Evolutionary conservation across 352 stramenopile species (phyloP).

Genomic region (Pythium diclinum): DNA sequence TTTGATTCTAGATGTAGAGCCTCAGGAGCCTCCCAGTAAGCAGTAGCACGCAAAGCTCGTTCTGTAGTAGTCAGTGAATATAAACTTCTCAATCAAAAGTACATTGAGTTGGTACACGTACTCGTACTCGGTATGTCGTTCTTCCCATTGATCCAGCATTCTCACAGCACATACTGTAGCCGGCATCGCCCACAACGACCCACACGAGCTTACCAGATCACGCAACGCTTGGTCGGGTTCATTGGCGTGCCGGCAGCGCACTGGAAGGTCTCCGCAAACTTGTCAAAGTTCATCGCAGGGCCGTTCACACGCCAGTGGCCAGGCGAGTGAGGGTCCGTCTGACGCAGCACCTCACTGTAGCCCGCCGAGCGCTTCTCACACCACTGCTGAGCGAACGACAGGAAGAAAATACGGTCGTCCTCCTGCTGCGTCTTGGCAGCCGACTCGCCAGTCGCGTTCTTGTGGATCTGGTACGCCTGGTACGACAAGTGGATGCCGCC

Average conservation of each 20-base stretch:
- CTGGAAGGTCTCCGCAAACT: slow-evolving; percentile 65
- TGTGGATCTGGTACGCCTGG: slow-evolving; percentile 74
- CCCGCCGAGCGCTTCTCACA: slow-evolving; percentile 51
- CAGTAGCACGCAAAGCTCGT: not conserved
- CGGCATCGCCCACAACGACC: not conserved
- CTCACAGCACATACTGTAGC: too few relatives aligned
- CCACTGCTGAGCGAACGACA: slow-evolving; percentile 63
- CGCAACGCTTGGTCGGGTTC: slow-evolving; percentile 64
- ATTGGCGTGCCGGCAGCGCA: slow-evolving; percentile 56
- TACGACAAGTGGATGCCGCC: slow-evolving; percentile 83
- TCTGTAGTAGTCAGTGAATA: not conserved
- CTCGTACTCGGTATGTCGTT: too few relatives aligned
- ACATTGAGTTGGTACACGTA: not conserved
- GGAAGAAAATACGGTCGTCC: slow-evolving; percentile 59
- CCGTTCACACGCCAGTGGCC: slow-evolving; percentile 67
- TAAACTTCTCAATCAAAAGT: not conserved
- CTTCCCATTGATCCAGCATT: too few relatives aligned
- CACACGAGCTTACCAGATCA: slow-evolving; percentile 49
- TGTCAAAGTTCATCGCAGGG: slow-evolving; percentile 56
- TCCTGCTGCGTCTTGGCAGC: slow-evolving; percentile 28
- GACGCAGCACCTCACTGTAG: slow-evolving; percentile 46
- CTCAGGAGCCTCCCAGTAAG: not conserved
- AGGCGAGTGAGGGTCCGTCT: slow-evolving; percentile 56
- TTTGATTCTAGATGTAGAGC: not conserved
- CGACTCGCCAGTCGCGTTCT: slow-evolving; percentile 20